These are phyloP conservation scores for Plasmodium gallinaceum DNA, from an alignment of 169 alveolate genomes.

Conservation along the genomic window DNA sequence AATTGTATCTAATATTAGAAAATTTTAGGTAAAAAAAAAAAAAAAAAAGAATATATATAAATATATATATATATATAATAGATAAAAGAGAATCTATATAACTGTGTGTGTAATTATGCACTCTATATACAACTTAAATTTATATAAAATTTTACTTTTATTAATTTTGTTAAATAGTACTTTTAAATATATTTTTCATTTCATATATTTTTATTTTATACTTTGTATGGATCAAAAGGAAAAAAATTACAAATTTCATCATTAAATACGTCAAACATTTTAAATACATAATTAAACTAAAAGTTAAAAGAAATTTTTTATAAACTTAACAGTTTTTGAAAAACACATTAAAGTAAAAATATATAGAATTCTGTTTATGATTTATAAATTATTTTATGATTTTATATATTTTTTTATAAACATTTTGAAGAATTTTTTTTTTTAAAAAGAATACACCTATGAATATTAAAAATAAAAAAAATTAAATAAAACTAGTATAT, in stretches of 20 bases:
- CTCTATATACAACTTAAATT: neutral
- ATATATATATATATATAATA: neutral
- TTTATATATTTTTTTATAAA: too few relatives aligned
- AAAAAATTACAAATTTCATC: conserved; percentile 33
- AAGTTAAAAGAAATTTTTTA: too few relatives aligned
- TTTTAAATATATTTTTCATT: neutral
- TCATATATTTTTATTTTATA: neutral
- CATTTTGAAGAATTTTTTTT: too few relatives aligned
- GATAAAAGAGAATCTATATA: neutral
- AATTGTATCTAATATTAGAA: conserved; percentile 31
- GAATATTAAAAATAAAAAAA: too few relatives aligned
- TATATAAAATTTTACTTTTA: neutral
- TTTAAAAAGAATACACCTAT: too few relatives aligned
- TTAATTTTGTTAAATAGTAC: neutral
- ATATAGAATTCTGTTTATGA: too few relatives aligned
- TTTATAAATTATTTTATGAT: too few relatives aligned
- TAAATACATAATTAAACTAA: neutral
- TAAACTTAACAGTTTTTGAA: too few relatives aligned
- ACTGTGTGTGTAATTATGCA: neutral
- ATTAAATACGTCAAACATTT: conserved; percentile 12
- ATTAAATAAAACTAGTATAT: too few relatives aligned
- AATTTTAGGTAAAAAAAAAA: neutral
- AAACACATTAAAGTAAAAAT: too few relatives aligned
- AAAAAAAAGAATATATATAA: conserved; percentile 1
- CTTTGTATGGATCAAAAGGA: conserved; percentile 52